Conservation (phyloP, 495 filamentous ascomycete species). For the Aspergillus panamensis region DNA sequence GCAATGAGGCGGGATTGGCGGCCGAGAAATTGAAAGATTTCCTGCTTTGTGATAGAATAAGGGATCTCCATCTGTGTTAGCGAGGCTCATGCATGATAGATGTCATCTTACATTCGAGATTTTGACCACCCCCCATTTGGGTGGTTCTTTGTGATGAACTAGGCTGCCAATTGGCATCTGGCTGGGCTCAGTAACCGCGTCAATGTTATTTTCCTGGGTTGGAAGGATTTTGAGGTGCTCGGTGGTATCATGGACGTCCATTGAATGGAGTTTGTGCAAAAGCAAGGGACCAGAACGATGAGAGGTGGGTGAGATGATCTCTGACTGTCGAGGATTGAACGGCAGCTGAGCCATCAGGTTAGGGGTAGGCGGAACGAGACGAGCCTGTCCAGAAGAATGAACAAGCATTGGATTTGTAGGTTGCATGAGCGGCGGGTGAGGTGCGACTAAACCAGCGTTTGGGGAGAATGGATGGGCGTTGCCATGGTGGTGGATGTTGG, state of each 20-base stretch:
- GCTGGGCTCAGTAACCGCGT: constrained; percentile 12
- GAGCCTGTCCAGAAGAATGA: neutral
- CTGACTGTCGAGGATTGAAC: neutral
- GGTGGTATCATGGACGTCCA: constrained; percentile 4
- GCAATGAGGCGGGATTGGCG: constrained; percentile 55
- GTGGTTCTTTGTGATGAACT: constrained; percentile 14
- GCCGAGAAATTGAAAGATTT: constrained; percentile 68
- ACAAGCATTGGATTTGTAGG: neutral
- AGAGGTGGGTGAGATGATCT: constrained; percentile 6
- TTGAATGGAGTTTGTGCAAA: constrained; percentile 4
- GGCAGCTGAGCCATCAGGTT: neutral
- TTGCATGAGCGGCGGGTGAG: neutral
- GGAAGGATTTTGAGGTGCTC: neutral
- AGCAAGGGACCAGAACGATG: neutral
- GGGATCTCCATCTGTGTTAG: constrained; percentile 54
- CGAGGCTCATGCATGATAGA: constrained; percentile 6
- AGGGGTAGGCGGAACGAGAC: neutral
- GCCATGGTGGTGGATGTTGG: neutral
- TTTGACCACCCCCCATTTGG: constrained; percentile 42
- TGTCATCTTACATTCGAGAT: constrained; percentile 44
- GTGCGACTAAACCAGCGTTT: neutral
- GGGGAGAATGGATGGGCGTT: neutral
- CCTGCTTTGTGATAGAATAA: constrained; percentile 60
- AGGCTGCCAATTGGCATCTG: constrained; percentile 30
- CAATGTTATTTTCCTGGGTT: neutral